Evolutionary conservation across 768 basidiomycete genomes (phyloP), one percentile per base, ranked within the genome.

Genomic region (Collybia nuda): DNA sequence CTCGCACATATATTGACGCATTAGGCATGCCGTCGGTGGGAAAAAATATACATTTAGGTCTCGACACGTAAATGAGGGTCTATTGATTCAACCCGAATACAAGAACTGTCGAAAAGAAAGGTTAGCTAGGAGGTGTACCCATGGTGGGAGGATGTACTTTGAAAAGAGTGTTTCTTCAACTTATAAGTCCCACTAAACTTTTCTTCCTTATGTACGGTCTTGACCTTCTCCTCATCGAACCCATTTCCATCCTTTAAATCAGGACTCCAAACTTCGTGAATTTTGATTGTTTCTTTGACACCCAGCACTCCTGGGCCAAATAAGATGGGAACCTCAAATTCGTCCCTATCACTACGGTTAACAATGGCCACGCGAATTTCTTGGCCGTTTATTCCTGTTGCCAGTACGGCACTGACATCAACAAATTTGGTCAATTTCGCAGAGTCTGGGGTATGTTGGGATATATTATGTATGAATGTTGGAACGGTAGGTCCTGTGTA

Each of bases 191-290:
- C 76, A 8, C 50, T 50, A 65, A 72, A 77, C 24, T 55, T 54
- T 24, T 61, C 67, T 23, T 55, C 58, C 29, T 55, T 64, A 29
- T 56, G 44, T 6, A 63, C 64, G 15, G 64, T 69, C 57, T 65
- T 67, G 40, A 78, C 71, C 41, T 60, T 70, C 52, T 79, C 77
- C 17, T 65, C 70, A 3, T 63, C 73, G 50, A 76, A 78, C 12
- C 68, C 66, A 59, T 80, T 80, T 24, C 50, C 60, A 17, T 70
- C 74, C 41, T 62, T 59, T 37, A 83, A 55, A 52, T 78, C 69
- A 35, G 67, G 67, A 54, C 73, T 70, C 77, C 80, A 83, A 6
- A 84, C 65, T 61, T 82, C 78, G 53, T 82, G 69, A 2, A 80
- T 70, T 52, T 65, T 68, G 21, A 79, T 67, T 2, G 54, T 48